Evolutionary conservation across 768 basidiomycete species (phyloP), one percentile per base, ranked within the genome.

Genomic region (Boletus vinaceobasis): DNA sequence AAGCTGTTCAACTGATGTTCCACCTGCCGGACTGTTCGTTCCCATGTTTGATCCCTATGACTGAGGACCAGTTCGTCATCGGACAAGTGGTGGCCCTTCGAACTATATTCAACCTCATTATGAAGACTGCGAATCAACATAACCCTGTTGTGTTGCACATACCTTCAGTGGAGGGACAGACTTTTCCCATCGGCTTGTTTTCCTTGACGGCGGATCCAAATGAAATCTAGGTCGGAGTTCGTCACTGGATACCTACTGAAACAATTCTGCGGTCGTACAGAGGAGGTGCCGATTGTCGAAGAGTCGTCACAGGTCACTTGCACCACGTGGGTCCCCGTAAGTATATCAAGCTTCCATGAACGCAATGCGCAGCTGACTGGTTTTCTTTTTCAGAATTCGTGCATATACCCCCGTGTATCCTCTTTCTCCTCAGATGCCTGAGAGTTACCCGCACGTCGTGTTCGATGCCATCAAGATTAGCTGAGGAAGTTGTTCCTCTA

Each of bases 391-490:
- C 60, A 88, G 85, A 88, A 58, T 86, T 92, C 68, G 53, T 65
- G 19, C 73, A 79, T 56, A 76, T 88, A 54, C 73, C 87, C 39
- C 77, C 73, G 59, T 84, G 77, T 52, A 83, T 89, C 56, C 69
- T 80, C 9, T 70, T 84, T 43, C 74, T 92, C 29, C 68, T 88
- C 31, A 79, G 81, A 56, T 80, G 85, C 21, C 65, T 87, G 48
- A 90, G 61, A 3, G 5, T 17, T 90, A 85, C 64, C 86, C 92
- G 5, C 81, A 85, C 59, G 78, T 88, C 36, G 79, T 93, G 7
- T 87, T 96, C 62, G 90, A 90, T 63, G 80, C 86, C 15, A 80
- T 98, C 64, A 88, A 88, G 66, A 32, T 69, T 80, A 42, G 59
- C 90, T 13, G 73, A 75, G 51, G 70, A 66, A 4, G 56, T 65